Base-by-base conservation (phyloP, 768 basidiomycete genomes). In the Amanita inopinata region DNA sequence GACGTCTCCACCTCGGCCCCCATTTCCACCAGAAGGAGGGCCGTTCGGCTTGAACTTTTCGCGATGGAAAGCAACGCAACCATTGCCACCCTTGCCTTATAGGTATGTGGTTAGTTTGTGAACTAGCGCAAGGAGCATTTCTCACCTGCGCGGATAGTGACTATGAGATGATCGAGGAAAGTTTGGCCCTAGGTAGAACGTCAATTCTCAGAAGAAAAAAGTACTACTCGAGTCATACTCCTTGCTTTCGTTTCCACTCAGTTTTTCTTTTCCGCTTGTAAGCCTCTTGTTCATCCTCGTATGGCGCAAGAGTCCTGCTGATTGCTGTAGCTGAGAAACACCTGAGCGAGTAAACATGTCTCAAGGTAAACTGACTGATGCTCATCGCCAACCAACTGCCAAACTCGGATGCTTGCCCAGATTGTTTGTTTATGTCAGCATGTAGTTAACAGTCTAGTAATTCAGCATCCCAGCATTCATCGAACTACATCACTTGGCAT, bases 1-100 rank as follows among this genome's bases (percentile, higher is more conserved):
- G 23, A 98, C 78, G 53, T 84, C 80, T 3, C 88, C 91, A 19
- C 93, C 94, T 34, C 73, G 72, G 2, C 92, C 94, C 11, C 94
- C 94, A 46, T 86, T 85, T 1, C 93, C 94, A 0, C 94, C 94
- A 7, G 91, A 93, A 0, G 94, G 91, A 0, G 92, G 90, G 0
- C 90, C 89, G 47, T 78, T 74, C 1, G 83, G 76, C 44, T 76
- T 77, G 61, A 74, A 90, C 56, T 89, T 88, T 63, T 94, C 90
- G 45, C 89, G 79, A 54, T 92, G 84, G 53, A 97, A 96, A 4
- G 94, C 92, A 17, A 84, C 88, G 49, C 91, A 88, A 17, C 94
- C 94, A 44, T 89, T 69, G 0, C 94, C 94, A 14, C 93, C 93
- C 53, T 73, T 78, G 11, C 91, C 92, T 86, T 51, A n/a, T 30